Conservation (phyloP, 495 filamentous ascomycete species). For the Recurvomyces mirabilis region DNA sequence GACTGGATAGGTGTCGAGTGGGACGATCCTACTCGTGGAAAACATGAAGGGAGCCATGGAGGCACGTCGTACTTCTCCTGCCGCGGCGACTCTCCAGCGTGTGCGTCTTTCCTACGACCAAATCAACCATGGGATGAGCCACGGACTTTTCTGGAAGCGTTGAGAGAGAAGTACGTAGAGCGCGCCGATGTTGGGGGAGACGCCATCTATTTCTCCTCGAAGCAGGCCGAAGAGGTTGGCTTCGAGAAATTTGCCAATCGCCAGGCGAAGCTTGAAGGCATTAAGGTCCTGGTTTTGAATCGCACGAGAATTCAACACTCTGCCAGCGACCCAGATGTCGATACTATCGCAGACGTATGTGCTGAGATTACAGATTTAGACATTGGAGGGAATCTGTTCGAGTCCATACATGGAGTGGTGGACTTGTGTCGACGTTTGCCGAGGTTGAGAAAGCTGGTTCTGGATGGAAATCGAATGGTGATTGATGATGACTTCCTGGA, state of each 20-base stretch:
- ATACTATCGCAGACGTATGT: constrained; percentile 15
- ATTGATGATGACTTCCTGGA: background rate
- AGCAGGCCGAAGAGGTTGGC: constrained; percentile 87
- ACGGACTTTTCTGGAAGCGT: constrained; percentile 63
- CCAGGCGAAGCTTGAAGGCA: constrained; percentile 62
- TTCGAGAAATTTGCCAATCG: constrained; percentile 84
- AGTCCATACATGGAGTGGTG: constrained; percentile 50
- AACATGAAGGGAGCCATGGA: constrained; percentile 75
- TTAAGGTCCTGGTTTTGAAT: constrained; percentile 75
- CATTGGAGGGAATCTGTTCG: constrained; percentile 73
- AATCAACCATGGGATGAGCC: constrained; percentile 55
- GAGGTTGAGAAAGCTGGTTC: constrained; percentile 48
- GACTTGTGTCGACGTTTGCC: constrained; percentile 58
- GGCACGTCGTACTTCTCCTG: constrained; percentile 77
- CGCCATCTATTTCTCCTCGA: constrained; percentile 63
- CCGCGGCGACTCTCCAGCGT: constrained; percentile 50
- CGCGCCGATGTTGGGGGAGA: constrained; percentile 22
- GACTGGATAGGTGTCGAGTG: constrained; percentile 94
- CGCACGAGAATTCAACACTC: constrained; percentile 48
- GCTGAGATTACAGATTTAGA: constrained; percentile 70
- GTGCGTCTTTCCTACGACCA: constrained; percentile 79
- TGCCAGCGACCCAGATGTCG: constrained; percentile 21
- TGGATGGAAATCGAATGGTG: constrained; percentile 41
- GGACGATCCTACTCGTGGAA: constrained; percentile 77
- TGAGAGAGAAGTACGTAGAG: constrained; percentile 69